Percentiles rank a stretch among this genome's conserved stretches.
phyloP scores from a whole-genome alignment of 257 asterid species.

The Solanum chiquidenum region DNA sequence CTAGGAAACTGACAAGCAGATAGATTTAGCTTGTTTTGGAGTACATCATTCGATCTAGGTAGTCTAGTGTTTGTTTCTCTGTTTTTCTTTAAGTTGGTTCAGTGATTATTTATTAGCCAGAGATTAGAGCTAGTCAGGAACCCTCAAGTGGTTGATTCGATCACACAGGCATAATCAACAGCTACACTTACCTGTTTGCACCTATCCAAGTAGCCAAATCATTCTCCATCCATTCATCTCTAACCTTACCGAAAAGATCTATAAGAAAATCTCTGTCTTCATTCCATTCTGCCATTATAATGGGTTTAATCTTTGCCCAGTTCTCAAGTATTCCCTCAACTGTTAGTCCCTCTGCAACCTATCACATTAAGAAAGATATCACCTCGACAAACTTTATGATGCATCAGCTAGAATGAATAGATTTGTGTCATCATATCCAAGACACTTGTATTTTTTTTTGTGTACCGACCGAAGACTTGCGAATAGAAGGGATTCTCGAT shows the following conservation, averaged over 20 bases:
- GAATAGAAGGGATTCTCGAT: slow-evolving; percentile 53
- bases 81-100: neutral
- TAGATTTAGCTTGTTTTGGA: neutral
- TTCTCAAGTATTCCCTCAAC: slow-evolving; percentile 60
- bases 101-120: neutral
- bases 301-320: slow-evolving; percentile 73
- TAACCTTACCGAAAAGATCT: slow-evolving; percentile 77
- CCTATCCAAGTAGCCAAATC: slow-evolving; percentile 76
- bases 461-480: slow-evolving; percentile 77
- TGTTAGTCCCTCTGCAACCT: slow-evolving; percentile 83
- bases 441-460: neutral
- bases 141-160: neutral
- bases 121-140: neutral
- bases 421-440: neutral
- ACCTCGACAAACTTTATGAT: slow-evolving; percentile 4
- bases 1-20: neutral
- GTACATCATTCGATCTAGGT: neutral
- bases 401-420: neutral
- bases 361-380: slow-evolving; percentile 14
- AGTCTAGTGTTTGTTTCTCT: no score
- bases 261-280: slow-evolving; percentile 65
- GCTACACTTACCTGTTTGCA: slow-evolving; percentile 52
- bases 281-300: slow-evolving; percentile 72
- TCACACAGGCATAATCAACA: neutral
- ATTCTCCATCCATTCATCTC: slow-evolving; percentile 82